Evolutionary conservation across 257 asterid species (phyloP).

Genomic region (Echites panduratus): DNA sequence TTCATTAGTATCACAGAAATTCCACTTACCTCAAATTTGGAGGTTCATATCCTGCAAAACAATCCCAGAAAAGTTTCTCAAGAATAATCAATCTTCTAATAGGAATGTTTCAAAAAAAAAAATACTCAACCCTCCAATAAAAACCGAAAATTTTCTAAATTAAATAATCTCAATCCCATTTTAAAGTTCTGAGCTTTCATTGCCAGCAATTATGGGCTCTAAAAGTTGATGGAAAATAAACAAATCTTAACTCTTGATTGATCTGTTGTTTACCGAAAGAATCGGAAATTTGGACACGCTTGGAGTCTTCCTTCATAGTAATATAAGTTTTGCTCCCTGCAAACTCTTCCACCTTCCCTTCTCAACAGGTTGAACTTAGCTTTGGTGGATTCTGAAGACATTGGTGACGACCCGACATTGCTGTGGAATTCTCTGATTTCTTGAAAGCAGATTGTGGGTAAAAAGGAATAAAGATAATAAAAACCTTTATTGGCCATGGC

Average conservation of each 20-base stretch:
- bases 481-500: too few species aligned
- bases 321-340: constrained; percentile 43
- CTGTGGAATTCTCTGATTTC: neutral
- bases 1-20: too few species aligned
- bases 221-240: neutral
- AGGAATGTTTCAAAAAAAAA: neutral
- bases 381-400: constrained; percentile 47
- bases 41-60: constrained; percentile 56
- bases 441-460: neutral
- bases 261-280: constrained; percentile 62
- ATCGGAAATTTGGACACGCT: constrained; percentile 47
- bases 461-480: too few species aligned
- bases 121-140: neutral
- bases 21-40: constrained; percentile 49
- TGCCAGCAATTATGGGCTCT: neutral
- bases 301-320: constrained; percentile 34
- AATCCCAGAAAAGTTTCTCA: neutral
- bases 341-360: constrained; percentile 33
- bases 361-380: constrained; percentile 33
- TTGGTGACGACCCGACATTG: constrained; percentile 47
- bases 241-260: too few species aligned
- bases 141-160: neutral
- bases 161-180: neutral
- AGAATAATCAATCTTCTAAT: neutral
- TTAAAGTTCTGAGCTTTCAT: neutral